Percentiles rank a stretch among this genome's conserved stretches.
Evolutionary conservation across 2,329 filamentous ascomycete genomes (phyloP).

Genomic region (Ceratocystis eucalypticola): DNA sequence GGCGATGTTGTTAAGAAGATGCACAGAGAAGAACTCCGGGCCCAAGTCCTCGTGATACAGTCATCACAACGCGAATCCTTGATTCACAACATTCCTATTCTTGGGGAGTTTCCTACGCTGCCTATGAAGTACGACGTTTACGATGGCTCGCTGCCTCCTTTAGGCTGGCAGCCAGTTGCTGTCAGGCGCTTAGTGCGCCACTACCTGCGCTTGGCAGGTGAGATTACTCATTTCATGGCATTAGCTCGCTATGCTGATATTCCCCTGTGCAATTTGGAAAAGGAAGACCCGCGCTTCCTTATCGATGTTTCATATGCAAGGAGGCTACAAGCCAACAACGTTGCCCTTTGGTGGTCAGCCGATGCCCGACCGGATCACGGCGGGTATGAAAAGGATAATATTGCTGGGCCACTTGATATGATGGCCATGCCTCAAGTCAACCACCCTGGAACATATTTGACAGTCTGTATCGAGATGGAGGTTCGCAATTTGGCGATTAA

Average conservation of each 20-base stretch:
- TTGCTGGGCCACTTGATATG: conserved; percentile 66
- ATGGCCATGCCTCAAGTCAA: conserved; percentile 90
- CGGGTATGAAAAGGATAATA: conserved; percentile 86
- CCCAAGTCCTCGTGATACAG: conserved; percentile 77
- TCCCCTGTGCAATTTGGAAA: conserved; percentile 87
- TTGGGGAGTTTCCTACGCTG: conserved; percentile 74
- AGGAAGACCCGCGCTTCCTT: conserved; percentile 83
- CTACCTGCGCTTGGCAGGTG: conserved; percentile 83
- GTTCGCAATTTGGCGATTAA: conserved; percentile 94
- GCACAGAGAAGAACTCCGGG: conserved; percentile 67
- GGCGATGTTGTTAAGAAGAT: conserved; percentile 82
- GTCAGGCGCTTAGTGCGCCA: conserved; percentile 75
- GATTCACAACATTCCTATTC: conserved; percentile 68
- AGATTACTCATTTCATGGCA: conserved; percentile 77
- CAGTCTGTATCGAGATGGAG: conserved; percentile 89
- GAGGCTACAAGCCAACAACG: conserved; percentile 75
- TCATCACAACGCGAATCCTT: conserved; percentile 73
- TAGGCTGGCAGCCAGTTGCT: conserved; percentile 87
- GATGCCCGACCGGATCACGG: conserved; percentile 84
- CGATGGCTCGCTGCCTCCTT: conserved; percentile 75
- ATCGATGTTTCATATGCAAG: conserved; percentile 94
- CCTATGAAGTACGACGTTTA: conserved; percentile 67
- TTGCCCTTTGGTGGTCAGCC: conserved; percentile 94
- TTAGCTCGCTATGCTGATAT: conserved; percentile 87
- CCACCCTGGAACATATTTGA: conserved; percentile 83